These are phyloP conservation scores for slime mould (Dictyostelium discoideum) DNA, from an alignment of 78 protist species.

Conservation along the genomic window DNA sequence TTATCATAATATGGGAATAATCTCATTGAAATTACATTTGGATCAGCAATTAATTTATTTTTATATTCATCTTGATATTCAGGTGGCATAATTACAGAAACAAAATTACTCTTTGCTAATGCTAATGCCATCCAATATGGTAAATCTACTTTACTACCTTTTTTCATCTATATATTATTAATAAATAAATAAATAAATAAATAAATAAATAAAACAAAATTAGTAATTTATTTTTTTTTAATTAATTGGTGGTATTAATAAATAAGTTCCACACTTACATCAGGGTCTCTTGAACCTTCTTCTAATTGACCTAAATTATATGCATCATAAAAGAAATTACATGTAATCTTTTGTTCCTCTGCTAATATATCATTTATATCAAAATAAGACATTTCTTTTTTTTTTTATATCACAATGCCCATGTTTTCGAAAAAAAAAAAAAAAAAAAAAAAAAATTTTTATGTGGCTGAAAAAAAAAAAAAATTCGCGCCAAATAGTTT, in stretches of 20 bases:
- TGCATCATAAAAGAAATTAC: slow-evolving; percentile 23
- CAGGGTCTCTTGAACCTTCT: slow-evolving; percentile 7
- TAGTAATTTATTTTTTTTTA: background rate
- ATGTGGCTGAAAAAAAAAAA: too few species aligned
- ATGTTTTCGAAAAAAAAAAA: too few species aligned
- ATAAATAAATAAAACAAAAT: background rate
- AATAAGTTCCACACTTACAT: slow-evolving; percentile 1
- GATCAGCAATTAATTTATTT: slow-evolving; percentile 21
- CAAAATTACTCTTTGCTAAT: slow-evolving; percentile 5
- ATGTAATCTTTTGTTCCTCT: slow-evolving; percentile 48
- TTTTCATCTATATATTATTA: slow-evolving; percentile 7
- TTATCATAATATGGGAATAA: slow-evolving; percentile 35
- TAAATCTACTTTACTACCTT: slow-evolving; percentile 18
- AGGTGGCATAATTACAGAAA: background rate
- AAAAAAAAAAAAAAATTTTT: too few species aligned
- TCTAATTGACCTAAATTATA: slow-evolving; percentile 61
- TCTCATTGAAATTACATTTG: slow-evolving; percentile 44
- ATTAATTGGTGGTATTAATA: too few species aligned
- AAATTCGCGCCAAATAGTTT: too few species aligned
- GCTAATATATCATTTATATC: slow-evolving; percentile 55
- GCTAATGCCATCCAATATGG: slow-evolving; percentile 45
- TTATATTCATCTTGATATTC: slow-evolving; percentile 36
- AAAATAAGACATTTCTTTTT: background rate
- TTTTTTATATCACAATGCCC: too few species aligned
- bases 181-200: too few species aligned